Evolutionary conservation across 768 basidiomycete genomes (phyloP).

Genomic region (Mycena crocata): DNA sequence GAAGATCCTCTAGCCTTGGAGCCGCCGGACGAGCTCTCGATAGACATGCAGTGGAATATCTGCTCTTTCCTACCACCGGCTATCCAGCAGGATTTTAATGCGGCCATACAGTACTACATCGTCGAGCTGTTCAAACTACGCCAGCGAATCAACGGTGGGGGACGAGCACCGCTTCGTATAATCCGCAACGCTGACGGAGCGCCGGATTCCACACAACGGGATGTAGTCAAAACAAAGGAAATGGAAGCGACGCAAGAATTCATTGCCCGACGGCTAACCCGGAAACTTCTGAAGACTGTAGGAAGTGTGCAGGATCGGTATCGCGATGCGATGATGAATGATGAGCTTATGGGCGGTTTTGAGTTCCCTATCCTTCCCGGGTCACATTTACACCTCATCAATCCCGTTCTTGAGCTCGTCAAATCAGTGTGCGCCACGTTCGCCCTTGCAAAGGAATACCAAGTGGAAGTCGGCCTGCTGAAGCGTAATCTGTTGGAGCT

Average conservation of each 20-base stretch:
- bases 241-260: conserved; percentile 77
- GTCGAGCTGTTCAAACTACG: conserved; percentile 84
- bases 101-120: conserved; percentile 84
- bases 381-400: conserved; percentile 79
- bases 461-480: conserved; percentile 88
- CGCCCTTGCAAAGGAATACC: conserved; percentile 80
- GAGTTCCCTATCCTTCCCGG: conserved; percentile 91
- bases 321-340: conserved; percentile 68
- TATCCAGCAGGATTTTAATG: conserved; percentile 81
- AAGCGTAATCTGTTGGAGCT: conserved; percentile 92
- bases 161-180: conserved; percentile 78
- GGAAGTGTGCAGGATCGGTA: conserved; percentile 70
- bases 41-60: conserved; percentile 95
- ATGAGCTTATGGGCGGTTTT: conserved; percentile 66
- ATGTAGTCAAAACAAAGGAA: conserved; percentile 77
- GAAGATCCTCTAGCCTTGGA: conserved; percentile 79
- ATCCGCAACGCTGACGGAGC: conserved; percentile 65
- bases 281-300: conserved; percentile 80
- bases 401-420: conserved; percentile 89
- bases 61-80: conserved; percentile 87
- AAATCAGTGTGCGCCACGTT: conserved; percentile 90
- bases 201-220: conserved; percentile 73
- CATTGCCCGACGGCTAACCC: conserved; percentile 82
- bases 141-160: conserved; percentile 67
- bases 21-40: conserved; percentile 72